A percentile compares a stretch with the other conserved stretches of the same genome.
Conservation (phyloP, 1,139 yeast species). For the Blastobotrys raffinosifermentans region DNA sequence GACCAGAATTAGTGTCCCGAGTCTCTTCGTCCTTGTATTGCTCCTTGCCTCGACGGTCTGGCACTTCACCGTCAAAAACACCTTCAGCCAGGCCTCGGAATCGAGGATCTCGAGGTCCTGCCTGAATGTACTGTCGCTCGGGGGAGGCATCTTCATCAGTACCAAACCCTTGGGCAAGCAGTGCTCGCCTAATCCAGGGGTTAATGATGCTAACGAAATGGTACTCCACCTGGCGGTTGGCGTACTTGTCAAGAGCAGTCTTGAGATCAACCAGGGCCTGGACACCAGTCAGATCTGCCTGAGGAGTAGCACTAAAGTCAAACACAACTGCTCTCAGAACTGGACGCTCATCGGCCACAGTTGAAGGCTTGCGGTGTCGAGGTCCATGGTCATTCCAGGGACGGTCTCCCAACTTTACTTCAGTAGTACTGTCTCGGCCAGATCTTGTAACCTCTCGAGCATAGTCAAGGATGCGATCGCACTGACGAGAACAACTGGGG, state of each 20-base stretch:
- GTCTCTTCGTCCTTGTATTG: slow-evolving; percentile 21
- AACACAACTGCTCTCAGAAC: slow-evolving; percentile 63
- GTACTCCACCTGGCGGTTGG: slow-evolving; percentile 80
- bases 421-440: slow-evolving; percentile 43
- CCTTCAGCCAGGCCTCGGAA: slow-evolving; percentile 20
- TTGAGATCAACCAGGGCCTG: slow-evolving; percentile 74
- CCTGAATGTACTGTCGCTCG: slow-evolving; percentile 20
- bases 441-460: slow-evolving; percentile 57
- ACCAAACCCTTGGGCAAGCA: slow-evolving; percentile 78
- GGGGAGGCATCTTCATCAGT: slow-evolving; percentile 38
- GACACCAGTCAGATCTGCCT: slow-evolving; percentile 71
- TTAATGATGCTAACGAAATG: slow-evolving; percentile 82
- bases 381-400: slow-evolving; percentile 95
- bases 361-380: slow-evolving; percentile 26
- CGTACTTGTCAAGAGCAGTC: slow-evolving; percentile 64
- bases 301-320: slow-evolving; percentile 73
- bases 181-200: slow-evolving; percentile 80
- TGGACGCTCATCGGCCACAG: slow-evolving; percentile 52
- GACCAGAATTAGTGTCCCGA: slow-evolving; percentile 20
- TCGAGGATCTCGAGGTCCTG: slow-evolving; percentile 15
- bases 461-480: slow-evolving; percentile 64
- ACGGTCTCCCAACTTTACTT: slow-evolving; percentile 53
- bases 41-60: slow-evolving; percentile 17
- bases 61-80: slow-evolving; percentile 21
- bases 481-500: slow-evolving; percentile 71